Evolutionary conservation across 2,329 filamentous ascomycete species (phyloP).

Genomic region (Trichoderma endophyticum): DNA sequence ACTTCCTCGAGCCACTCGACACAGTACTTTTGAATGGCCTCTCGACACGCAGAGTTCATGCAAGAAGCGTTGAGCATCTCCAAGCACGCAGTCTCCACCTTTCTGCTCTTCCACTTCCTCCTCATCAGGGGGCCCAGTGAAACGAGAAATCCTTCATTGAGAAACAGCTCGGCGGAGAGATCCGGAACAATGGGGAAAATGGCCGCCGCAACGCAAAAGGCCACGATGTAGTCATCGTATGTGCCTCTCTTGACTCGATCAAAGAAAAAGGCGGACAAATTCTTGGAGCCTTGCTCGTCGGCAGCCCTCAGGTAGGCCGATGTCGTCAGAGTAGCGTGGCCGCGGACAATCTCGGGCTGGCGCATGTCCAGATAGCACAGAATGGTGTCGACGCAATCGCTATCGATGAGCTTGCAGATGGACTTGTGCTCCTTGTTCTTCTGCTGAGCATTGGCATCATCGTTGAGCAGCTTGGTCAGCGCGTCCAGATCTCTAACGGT

Average conservation of each 20-base stretch:
- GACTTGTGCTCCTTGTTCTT: slow-evolving; percentile 43
- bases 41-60: slow-evolving; percentile 77
- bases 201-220: slow-evolving; percentile 86
- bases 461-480: slow-evolving; percentile 58
- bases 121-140: slow-evolving; percentile 74
- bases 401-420: slow-evolving; percentile 63
- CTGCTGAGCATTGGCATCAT: slow-evolving; percentile 49
- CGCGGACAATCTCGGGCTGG: slow-evolving; percentile 67
- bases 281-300: slow-evolving; percentile 64
- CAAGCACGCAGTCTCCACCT: slow-evolving; percentile 81
- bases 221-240: slow-evolving; percentile 84
- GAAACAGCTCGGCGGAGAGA: slow-evolving; percentile 73
- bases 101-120: slow-evolving; percentile 76
- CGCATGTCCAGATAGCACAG: slow-evolving; percentile 84
- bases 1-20: slow-evolving; percentile 83
- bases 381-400: slow-evolving; percentile 78
- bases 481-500: slow-evolving; percentile 58
- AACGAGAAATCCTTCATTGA: slow-evolving; percentile 81
- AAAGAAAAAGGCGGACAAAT: slow-evolving; percentile 72
- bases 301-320: slow-evolving; percentile 81
- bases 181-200: slow-evolving; percentile 83
- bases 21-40: slow-evolving; percentile 81
- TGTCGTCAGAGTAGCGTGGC: slow-evolving; percentile 76
- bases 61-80: slow-evolving; percentile 91
- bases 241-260: slow-evolving; percentile 68